Evolutionary conservation across 2,329 filamentous ascomycete genomes (phyloP).

Genomic region (Neonectria punicea): DNA sequence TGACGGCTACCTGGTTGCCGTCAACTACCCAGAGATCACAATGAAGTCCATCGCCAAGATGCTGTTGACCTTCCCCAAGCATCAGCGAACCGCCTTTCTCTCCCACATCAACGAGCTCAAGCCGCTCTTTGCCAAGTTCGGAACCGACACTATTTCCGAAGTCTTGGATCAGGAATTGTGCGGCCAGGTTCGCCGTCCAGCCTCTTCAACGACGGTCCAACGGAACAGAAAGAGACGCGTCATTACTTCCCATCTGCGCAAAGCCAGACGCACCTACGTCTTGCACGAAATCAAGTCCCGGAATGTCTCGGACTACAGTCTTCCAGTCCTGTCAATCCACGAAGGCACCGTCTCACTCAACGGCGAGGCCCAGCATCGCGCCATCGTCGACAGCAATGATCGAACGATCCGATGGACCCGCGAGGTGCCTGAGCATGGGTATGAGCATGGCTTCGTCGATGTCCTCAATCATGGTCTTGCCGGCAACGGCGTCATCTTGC

Average conservation of each 20-base stretch:
- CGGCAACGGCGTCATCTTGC: background rate
- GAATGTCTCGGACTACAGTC: background rate
- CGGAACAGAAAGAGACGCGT: background rate
- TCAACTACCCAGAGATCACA: conserved; percentile 25
- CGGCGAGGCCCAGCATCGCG: background rate
- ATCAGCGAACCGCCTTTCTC: background rate
- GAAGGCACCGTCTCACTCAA: background rate
- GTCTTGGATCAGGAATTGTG: background rate
- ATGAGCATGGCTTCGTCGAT: background rate
- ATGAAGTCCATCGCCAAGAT: background rate
- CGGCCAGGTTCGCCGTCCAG: background rate
- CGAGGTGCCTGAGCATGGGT: background rate
- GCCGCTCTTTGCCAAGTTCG: background rate
- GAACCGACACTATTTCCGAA: background rate
- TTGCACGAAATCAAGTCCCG: background rate
- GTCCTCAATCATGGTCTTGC: background rate
- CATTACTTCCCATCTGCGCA: background rate
- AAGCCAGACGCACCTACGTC: background rate
- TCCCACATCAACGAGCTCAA: background rate
- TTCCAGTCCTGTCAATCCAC: background rate
- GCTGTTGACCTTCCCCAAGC: background rate
- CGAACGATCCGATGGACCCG: background rate
- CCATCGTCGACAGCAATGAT: background rate
- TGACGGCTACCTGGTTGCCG: conserved; percentile 15
- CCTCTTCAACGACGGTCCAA: background rate